Conservation (phyloP, 768 basidiomycete species). For the Tremella yokohamensis region DNA sequence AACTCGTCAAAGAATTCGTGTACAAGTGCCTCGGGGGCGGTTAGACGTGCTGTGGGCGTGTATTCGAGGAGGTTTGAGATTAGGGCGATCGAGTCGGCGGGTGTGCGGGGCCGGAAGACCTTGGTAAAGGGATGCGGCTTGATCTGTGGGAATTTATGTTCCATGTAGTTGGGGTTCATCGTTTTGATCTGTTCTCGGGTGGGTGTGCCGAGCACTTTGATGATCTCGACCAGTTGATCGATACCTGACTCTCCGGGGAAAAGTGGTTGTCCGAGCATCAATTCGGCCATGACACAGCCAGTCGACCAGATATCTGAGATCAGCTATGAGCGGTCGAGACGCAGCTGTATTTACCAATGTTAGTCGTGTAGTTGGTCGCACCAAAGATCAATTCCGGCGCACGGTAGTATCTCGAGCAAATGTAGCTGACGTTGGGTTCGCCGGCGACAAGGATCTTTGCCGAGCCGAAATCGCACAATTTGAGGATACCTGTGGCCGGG, state of each 20-base stretch:
- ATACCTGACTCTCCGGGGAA: constrained; percentile 97
- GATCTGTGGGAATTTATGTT: constrained; percentile 99
- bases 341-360: constrained; percentile 69
- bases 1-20: constrained; percentile 93
- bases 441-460: constrained; percentile 97
- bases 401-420: constrained; percentile 98
- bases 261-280: constrained; percentile 97
- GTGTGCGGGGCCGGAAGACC: constrained; percentile 97
- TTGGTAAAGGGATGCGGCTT: constrained; percentile 99
- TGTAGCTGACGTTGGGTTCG: constrained; percentile 98
- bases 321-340: constrained; percentile 6
- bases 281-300: constrained; percentile 99
- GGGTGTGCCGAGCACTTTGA: constrained; percentile 98
- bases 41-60: constrained; percentile 89
- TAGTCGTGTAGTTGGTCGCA: constrained; percentile 98
- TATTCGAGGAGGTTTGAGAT: constrained; percentile 94
- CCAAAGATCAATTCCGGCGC: constrained; percentile 99
- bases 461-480: constrained; percentile 97
- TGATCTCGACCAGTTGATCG: constrained; percentile 98
- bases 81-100: constrained; percentile 91
- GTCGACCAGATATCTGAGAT: constrained; percentile 94
- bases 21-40: constrained; percentile 58
- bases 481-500: constrained; percentile 92
- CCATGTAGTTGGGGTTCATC: constrained; percentile 99
- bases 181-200: constrained; percentile 99